Conservation (phyloP, 1,139 yeast genomes). For the Kodamaea sp. region DNA sequence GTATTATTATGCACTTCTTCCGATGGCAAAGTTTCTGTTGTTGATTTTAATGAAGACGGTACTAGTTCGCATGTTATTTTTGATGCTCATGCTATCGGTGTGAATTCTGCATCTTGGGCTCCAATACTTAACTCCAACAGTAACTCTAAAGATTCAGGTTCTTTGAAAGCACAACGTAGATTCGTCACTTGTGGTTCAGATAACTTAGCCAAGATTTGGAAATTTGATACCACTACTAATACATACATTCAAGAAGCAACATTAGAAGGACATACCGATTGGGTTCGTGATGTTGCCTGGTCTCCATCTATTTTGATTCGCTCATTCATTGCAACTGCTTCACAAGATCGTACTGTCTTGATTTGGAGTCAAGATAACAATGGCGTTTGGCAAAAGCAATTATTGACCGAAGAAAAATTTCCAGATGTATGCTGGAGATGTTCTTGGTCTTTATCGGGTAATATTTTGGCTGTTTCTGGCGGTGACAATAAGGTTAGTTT, state of each 20-base stretch:
- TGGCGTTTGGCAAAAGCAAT: slow-evolving; percentile 78
- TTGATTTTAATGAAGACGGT: slow-evolving; percentile 90
- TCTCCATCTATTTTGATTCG: slow-evolving; percentile 85
- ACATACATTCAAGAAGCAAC: slow-evolving; percentile 71
- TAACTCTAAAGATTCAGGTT: slow-evolving; percentile 31
- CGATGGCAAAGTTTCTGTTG: slow-evolving; percentile 87
- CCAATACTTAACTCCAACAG: slow-evolving; percentile 50
- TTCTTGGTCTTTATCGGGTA: slow-evolving; percentile 95
- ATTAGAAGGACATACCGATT: slow-evolving; percentile 88
- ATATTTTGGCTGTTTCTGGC: slow-evolving; percentile 90
- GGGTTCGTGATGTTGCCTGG: slow-evolving; percentile 99
- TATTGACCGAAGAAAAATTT: slow-evolving; percentile 74
- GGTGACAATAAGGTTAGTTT: slow-evolving; percentile 94
- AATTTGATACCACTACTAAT: slow-evolving; percentile 51
- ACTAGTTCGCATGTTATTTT: slow-evolving; percentile 63
- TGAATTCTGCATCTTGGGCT: slow-evolving; percentile 95
- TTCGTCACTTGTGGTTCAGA: slow-evolving; percentile 96
- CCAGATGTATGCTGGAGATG: slow-evolving; percentile 99
- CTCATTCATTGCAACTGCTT: slow-evolving; percentile 94
- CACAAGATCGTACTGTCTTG: slow-evolving; percentile 92
- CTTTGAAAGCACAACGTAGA: slow-evolving; percentile 41
- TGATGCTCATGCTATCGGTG: slow-evolving; percentile 90
- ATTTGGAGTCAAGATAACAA: slow-evolving; percentile 80
- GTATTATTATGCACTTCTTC: slow-evolving; percentile 85
- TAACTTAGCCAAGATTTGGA: slow-evolving; percentile 90